phyloP scores from a whole-genome alignment of 345 rosid genomes.

The Bruguiera gymnorhiza region DNA sequence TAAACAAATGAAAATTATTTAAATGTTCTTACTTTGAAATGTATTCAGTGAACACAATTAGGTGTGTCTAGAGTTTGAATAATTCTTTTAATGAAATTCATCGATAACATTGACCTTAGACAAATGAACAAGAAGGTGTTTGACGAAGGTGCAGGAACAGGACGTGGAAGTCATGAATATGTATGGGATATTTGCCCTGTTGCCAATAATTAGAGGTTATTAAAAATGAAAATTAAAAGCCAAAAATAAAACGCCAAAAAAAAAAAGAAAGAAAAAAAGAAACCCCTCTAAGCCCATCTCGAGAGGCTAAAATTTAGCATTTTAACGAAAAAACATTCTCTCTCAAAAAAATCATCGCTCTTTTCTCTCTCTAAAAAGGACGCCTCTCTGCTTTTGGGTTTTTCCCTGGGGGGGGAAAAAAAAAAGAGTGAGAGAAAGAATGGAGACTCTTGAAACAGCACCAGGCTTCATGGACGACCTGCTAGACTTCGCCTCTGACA shows the following conservation, averaged over 20 bases:
- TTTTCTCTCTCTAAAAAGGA: background rate
- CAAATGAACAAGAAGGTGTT: background rate
- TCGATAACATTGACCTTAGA: background rate
- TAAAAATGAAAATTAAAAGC: background rate
- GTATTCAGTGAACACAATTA: too few species aligned
- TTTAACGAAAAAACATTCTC: background rate
- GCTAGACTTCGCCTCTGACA: constrained; percentile 41
- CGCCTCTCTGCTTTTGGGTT: background rate
- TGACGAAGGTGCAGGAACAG: constrained; percentile 10
- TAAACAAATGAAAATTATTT: too few species aligned
- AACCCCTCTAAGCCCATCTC: constrained; percentile 16
- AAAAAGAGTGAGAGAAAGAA: background rate
- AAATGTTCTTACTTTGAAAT: too few species aligned
- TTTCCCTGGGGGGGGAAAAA: background rate
- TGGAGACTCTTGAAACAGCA: constrained; percentile 38
- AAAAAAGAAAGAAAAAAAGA: too few species aligned
- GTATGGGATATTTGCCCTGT: constrained; percentile 5
- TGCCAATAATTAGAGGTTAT: constrained; percentile 10
- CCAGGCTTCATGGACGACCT: constrained; percentile 38
- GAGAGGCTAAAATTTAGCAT: constrained; percentile 3
- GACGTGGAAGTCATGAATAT: background rate
- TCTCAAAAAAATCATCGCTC: background rate
- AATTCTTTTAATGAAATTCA: background rate
- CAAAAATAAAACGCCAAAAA: background rate
- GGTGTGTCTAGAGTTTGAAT: background rate